Conservation (phyloP, 208 protist species). For the Wallacemonas sp. region DNA sequence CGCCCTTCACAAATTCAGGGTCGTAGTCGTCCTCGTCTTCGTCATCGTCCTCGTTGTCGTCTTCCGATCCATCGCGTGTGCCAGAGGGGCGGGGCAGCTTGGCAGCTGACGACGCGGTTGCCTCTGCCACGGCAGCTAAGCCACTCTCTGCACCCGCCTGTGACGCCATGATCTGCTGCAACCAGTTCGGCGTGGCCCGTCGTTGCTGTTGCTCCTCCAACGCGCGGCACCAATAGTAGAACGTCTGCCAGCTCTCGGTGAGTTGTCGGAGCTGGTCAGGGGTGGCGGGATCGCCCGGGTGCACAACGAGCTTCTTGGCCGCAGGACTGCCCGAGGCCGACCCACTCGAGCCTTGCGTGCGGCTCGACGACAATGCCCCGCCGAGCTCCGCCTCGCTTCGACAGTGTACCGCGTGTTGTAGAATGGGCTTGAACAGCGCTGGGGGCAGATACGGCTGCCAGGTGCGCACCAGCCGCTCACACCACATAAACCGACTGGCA, state of each 20-base stretch:
- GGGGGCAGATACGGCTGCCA: slow-evolving; percentile 63
- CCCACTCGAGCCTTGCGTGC: not conserved
- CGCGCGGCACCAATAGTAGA: slow-evolving; percentile 44
- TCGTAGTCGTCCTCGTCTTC: slow-evolving; percentile 68
- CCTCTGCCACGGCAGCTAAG: too few relatives aligned
- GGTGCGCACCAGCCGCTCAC: slow-evolving; percentile 64
- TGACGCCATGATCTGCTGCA: not conserved
- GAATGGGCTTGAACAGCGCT: slow-evolving; percentile 37
- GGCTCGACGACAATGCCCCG: slow-evolving; percentile 30
- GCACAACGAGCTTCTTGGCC: slow-evolving; percentile 14
- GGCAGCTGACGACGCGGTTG: not conserved
- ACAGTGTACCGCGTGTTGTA: slow-evolving; percentile 59
- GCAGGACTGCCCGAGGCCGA: slow-evolving; percentile 14
- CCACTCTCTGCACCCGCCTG: not conserved
- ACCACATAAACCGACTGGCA: slow-evolving; percentile 40
- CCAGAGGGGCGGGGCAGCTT: not conserved
- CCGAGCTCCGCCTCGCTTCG: slow-evolving; percentile 62
- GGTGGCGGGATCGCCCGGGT: slow-evolving; percentile 32
- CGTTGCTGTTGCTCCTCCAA: slow-evolving; percentile 12
- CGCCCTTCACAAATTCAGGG: slow-evolving; percentile 55
- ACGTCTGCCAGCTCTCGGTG: slow-evolving; percentile 57
- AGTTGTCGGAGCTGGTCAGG: slow-evolving; percentile 47
- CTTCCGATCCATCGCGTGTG: not conserved
- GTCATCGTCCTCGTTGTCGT: slow-evolving; percentile 18
- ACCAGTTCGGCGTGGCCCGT: slow-evolving; percentile 1